Evolutionary conservation across 805 yeast species (phyloP), one percentile per base, ranked within the genome.

Genomic region (Candida glaebosa): DNA sequence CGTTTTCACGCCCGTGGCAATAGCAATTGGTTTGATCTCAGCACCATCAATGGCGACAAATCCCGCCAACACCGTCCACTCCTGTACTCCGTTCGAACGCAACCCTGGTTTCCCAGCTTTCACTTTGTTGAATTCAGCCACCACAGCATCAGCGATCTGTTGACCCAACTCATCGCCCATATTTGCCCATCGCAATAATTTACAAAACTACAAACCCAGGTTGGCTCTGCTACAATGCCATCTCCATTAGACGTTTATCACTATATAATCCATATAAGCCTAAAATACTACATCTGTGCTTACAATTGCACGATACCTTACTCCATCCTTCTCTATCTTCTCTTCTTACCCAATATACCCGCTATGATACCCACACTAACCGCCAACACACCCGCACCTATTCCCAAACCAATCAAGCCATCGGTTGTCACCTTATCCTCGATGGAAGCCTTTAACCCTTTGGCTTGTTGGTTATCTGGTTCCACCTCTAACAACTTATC

Each of bases 1-100:
- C 0, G 87, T 76, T 56, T 93, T 93, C 38, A 88, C 85, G 0
- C 99, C 99, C 0, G 97, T 87, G 0, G 89, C 73, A 3, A 87
- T 34, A 0, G 80, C 59, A 2, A 87, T 51, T 1, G 77, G 65
- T 4, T 56, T 44, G 1, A 70, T 25, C 3, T 49, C 46, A 4
- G 48, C 58, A 10, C 49, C 48, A 16, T 37, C 43, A 9, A 40
- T 30, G 0, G 78, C 76, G 0, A 86, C 89, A 0, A 89, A 52
- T 0, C 90, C 84, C 0, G 96, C 87, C 14, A 89, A 51, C 0
- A 88, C 86, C 0, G 96, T 87, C 89, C 96, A 88, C 63, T 90
- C 96, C 31, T 62, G 56, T 0, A 69, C 65, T 0, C 87, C 86
- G 52, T 86, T 84, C 2, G 89, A 75, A 30, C 85, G 67, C 1